Percentiles rank a stretch among this genome's conserved stretches.
These are phyloP conservation scores for Eragrostis nindensis DNA, from an alignment of 176 grass and related monocot genomes.

Conservation along the genomic window DNA sequence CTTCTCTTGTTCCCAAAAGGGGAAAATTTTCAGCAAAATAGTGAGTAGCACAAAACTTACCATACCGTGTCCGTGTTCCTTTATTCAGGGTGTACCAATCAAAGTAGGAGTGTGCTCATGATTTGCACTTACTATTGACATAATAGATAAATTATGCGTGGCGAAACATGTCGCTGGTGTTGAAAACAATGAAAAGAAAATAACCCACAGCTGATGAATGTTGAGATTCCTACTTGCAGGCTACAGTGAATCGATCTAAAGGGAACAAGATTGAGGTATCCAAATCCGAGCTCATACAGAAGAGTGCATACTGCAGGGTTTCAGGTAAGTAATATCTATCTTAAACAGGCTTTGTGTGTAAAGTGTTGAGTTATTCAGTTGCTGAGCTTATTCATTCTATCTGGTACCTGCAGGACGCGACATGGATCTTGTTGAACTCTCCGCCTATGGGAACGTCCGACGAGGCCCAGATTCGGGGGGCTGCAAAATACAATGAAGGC, in stretches of 20 bases:
- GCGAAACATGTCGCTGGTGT: background rate
- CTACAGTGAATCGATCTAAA: slow-evolving; percentile 91
- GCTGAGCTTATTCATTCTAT: slow-evolving; percentile 30
- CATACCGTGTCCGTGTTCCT: background rate
- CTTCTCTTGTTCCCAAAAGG: background rate
- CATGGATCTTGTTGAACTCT: slow-evolving; percentile 96
- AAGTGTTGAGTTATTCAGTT: slow-evolving; percentile 24
- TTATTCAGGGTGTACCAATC: background rate
- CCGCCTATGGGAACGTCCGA: slow-evolving; percentile 85
- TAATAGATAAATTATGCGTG: background rate
- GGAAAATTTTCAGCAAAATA: background rate
- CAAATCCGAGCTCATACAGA: slow-evolving; percentile 87
- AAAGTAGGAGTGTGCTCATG: slow-evolving; percentile 13
- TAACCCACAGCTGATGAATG: slow-evolving; percentile 11
- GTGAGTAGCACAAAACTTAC: slow-evolving; percentile 8
- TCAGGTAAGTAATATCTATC: slow-evolving; percentile 57
- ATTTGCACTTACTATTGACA: background rate
- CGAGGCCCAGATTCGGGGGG: slow-evolving; percentile 75
- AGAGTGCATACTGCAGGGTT: slow-evolving; percentile 96
- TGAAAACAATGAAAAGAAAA: too few relatives aligned
- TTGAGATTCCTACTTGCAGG: slow-evolving; percentile 51
- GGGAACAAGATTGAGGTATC: slow-evolving; percentile 93
- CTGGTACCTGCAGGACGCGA: slow-evolving; percentile 64
- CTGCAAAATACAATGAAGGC: slow-evolving; percentile 90
- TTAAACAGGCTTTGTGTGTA: slow-evolving; percentile 16